A percentile compares a stretch with the other conserved stretches of the same genome.
Evolutionary conservation across 768 basidiomycete genomes (phyloP).

Genomic region (Pisolithus albus): DNA sequence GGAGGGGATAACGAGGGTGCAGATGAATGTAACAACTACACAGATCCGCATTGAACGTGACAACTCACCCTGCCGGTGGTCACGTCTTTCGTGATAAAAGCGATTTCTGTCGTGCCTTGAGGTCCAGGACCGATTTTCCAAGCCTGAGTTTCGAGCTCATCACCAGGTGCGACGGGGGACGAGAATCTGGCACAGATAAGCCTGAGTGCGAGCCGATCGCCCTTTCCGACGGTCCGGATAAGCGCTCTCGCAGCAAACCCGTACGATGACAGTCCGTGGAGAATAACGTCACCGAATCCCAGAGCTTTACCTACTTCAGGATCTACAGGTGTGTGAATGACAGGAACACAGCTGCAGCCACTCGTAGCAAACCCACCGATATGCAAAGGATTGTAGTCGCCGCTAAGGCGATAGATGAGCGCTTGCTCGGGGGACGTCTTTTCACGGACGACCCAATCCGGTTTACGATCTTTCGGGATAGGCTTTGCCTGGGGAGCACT

Average conservation of each 20-base stretch:
- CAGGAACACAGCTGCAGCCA: not conserved
- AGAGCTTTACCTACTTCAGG: conserved; percentile 62
- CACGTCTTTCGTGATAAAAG: conserved; percentile 57
- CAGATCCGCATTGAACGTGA: not conserved
- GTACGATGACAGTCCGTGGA: conserved; percentile 78
- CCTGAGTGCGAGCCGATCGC: conserved; percentile 55
- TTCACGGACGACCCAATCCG: conserved; percentile 57
- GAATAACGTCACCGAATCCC: conserved; percentile 79
- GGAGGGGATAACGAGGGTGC: too few species aligned
- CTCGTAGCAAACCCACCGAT: conserved; percentile 39
- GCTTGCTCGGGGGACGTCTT: conserved; percentile 63
- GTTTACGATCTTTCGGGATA: conserved; percentile 51
- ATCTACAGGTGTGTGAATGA: conserved; percentile 35
- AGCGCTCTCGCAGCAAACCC: conserved; percentile 79
- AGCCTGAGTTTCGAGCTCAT: conserved; percentile 67
- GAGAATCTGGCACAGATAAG: conserved; percentile 75
- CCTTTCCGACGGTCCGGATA: conserved; percentile 53
- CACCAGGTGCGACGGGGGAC: conserved; percentile 76
- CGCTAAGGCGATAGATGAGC: conserved; percentile 63
- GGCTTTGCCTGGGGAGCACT: conserved; percentile 54
- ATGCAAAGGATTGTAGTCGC: conserved; percentile 76
- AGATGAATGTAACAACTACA: not conserved
- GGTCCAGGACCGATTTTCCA: conserved; percentile 73
- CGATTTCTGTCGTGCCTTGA: conserved; percentile 49
- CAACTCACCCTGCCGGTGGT: conserved; percentile 49